Percentiles rank a stretch among this genome's conserved stretches.
Conservation (phyloP, 768 basidiomycete species). For the Auriscalpium orientale region DNA sequence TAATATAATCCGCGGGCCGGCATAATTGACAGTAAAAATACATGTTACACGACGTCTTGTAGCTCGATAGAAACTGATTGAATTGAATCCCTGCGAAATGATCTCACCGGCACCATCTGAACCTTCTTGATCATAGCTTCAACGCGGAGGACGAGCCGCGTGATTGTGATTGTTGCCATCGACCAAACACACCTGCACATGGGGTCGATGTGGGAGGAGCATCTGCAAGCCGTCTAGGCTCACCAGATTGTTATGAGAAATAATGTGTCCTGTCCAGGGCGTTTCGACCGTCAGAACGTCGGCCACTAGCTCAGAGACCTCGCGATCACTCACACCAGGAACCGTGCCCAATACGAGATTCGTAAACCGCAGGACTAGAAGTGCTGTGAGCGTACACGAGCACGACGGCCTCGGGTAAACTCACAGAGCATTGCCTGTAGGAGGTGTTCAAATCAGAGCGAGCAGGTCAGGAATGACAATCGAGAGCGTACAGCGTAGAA, state of each 20-base stretch:
- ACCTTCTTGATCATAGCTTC: too few relatives aligned
- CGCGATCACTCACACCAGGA: background rate
- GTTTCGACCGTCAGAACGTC: background rate
- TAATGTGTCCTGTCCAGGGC: background rate
- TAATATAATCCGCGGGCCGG: too few relatives aligned
- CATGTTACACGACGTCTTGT: too few relatives aligned
- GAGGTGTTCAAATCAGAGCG: background rate
- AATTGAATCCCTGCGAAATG: too few relatives aligned
- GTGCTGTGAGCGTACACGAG: background rate
- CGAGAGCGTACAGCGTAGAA: conserved; percentile 27
- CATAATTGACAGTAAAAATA: too few relatives aligned
- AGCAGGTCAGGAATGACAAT: background rate
- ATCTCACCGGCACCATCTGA: too few relatives aligned
- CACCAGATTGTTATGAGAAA: background rate
- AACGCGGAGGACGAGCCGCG: too few relatives aligned
- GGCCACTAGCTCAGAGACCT: too few relatives aligned
- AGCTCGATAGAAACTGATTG: too few relatives aligned
- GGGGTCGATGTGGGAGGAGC: too few relatives aligned
- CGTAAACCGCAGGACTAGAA: background rate
- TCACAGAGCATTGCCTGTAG: background rate
- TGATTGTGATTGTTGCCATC: too few relatives aligned
- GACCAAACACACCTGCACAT: too few relatives aligned
- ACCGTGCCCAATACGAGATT: background rate
- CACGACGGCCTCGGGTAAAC: background rate
- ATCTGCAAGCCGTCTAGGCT: background rate